Conservation (phyloP, 345 rosid species). For the Euphorbia lathyris region DNA sequence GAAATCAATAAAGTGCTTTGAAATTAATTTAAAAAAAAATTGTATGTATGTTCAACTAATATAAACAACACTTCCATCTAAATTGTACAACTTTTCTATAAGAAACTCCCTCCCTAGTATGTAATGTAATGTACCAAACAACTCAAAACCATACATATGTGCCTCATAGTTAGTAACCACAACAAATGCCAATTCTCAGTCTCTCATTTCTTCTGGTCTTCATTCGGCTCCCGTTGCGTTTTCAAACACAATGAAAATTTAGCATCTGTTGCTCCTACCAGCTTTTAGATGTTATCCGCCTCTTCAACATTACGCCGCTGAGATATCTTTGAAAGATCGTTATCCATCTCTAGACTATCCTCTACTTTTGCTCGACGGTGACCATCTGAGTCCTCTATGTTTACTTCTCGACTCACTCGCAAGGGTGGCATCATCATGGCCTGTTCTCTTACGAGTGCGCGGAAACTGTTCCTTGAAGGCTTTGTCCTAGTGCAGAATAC, state of each 20-base stretch:
- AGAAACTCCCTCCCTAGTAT: not conserved
- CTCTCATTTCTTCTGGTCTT: conserved; percentile 4
- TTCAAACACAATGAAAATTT: not conserved
- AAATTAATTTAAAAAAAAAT: too few species aligned
- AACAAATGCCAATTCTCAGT: too few species aligned
- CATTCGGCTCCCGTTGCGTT: not conserved
- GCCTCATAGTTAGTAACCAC: not conserved
- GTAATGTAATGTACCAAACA: not conserved
- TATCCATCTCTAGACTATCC: conserved; percentile 45
- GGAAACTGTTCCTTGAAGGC: conserved; percentile 42
- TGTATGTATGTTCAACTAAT: not conserved
- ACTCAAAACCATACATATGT: not conserved
- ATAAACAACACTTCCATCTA: conserved; percentile 12
- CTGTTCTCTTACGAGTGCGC: conserved; percentile 30
- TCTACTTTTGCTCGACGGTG: conserved; percentile 37
- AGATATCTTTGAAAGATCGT: conserved; percentile 45
- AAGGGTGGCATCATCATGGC: conserved; percentile 14
- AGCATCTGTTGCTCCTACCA: not conserved
- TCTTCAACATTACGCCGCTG: conserved; percentile 33
- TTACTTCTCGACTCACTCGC: conserved; percentile 10
- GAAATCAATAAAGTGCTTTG: not conserved
- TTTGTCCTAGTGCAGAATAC: conserved; percentile 39
- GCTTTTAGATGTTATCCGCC: conserved; percentile 15
- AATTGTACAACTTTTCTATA: conserved; percentile 1
- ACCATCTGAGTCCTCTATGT: conserved; percentile 15